These are phyloP conservation scores for Boletellus sp. DNA, from an alignment of 768 basidiomycete genomes.

Conservation along the genomic window DNA sequence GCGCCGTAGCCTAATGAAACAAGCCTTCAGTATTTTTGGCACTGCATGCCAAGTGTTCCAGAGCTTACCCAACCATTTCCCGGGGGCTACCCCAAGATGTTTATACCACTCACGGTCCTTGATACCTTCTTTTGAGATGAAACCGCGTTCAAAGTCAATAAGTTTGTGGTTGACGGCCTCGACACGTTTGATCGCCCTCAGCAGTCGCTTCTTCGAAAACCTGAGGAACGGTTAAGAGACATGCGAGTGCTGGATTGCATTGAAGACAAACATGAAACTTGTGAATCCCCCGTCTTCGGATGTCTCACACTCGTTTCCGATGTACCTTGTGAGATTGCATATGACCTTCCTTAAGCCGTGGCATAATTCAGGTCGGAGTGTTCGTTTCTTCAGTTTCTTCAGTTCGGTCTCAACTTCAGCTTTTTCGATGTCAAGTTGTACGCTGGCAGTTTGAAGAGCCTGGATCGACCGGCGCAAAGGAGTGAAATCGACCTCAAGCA, in stretches of 20 bases:
- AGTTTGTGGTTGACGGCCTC: slow-evolving; percentile 65
- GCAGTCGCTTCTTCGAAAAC: slow-evolving; percentile 33
- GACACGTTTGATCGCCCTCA: slow-evolving; percentile 58
- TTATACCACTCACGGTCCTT: slow-evolving; percentile 85
- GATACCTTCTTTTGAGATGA: slow-evolving; percentile 78
- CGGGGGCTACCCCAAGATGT: slow-evolving; percentile 88
- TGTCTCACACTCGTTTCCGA: slow-evolving; percentile 27
- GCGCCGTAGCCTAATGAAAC: slow-evolving; percentile 67
- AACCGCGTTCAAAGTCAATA: slow-evolving; percentile 70
- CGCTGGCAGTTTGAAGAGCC: slow-evolving; percentile 49
- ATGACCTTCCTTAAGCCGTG: slow-evolving; percentile 10
- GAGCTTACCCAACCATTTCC: slow-evolving; percentile 72
- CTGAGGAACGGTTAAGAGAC: slow-evolving; percentile 14
- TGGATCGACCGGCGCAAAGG: slow-evolving; percentile 45
- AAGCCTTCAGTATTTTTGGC: slow-evolving; percentile 1
- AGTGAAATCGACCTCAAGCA: slow-evolving; percentile 49
- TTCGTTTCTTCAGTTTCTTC: slow-evolving; percentile 31
- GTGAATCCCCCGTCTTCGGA: slow-evolving; percentile 1
- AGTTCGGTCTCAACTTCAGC: slow-evolving; percentile 47
- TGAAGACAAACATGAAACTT: slow-evolving; percentile 12
- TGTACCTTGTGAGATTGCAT: slow-evolving; percentile 36
- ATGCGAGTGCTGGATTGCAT: background rate
- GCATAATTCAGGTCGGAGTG: slow-evolving; percentile 19
- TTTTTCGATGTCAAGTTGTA: slow-evolving; percentile 58
- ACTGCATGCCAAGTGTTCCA: background rate